Conservation (phyloP, 164 flowering plant genomes). For the Liquidambar formosana region DNA sequence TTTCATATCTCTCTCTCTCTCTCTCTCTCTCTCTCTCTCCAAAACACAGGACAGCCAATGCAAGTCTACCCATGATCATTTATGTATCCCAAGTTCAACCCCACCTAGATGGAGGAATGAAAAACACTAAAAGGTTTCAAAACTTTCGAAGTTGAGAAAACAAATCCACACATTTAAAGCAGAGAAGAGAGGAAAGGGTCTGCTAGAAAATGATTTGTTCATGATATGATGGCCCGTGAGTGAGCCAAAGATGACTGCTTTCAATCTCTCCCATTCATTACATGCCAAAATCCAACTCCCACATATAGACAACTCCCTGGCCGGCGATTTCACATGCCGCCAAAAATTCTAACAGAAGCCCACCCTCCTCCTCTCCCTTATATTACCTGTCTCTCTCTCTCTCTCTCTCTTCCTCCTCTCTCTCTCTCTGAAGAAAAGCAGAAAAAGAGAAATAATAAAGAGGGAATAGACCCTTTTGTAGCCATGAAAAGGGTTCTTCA, state of each 20-base stretch:
- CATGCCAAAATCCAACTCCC: constrained; percentile 59
- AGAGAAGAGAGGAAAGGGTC: neutral
- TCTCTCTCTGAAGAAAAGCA: constrained; percentile 8
- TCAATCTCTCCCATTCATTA: constrained; percentile 19
- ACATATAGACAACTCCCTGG: constrained; percentile 51
- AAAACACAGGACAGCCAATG: too few species aligned
- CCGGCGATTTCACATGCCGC: constrained; percentile 76
- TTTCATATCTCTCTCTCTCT: neutral
- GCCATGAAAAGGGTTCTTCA: constrained; percentile 29
- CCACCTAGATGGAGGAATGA: neutral
- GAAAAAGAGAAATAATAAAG: neutral
- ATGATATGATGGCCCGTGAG: constrained; percentile 44
- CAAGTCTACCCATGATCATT: too few species aligned
- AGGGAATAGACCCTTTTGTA: constrained; percentile 31
- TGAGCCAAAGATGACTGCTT: constrained; percentile 37
- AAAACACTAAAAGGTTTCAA: neutral
- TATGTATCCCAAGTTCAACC: too few species aligned
- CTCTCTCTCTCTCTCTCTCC: too few species aligned
- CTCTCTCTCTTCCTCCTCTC: constrained; percentile 14
- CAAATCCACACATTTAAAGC: too few species aligned
- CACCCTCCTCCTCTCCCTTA: constrained; percentile 10
- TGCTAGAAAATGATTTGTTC: constrained; percentile 35
- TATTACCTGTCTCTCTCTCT: constrained; percentile 4
- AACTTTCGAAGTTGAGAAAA: neutral
- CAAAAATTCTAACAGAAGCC: constrained; percentile 38